Evolutionary conservation across 2,329 filamentous ascomycete genomes (phyloP).

Genomic region (Ceratocystis papillata): DNA sequence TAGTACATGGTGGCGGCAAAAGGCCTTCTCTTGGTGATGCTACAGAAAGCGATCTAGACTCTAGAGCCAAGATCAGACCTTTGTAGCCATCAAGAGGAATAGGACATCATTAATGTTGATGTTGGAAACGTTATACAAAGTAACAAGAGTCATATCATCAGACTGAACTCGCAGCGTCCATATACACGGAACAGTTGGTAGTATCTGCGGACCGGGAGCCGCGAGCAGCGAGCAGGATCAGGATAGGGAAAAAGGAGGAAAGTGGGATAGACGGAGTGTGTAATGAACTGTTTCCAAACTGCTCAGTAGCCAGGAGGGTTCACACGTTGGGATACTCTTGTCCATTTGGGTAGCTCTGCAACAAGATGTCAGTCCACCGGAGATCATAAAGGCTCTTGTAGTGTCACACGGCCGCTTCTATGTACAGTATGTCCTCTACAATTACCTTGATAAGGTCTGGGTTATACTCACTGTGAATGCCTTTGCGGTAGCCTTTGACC

Average conservation of each 20-base stretch:
- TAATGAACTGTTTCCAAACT: background rate
- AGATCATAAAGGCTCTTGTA: background rate
- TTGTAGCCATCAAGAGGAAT: background rate
- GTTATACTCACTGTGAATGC: conserved; percentile 74
- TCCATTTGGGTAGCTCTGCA: conserved; percentile 80
- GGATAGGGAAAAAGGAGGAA: conserved; percentile 4
- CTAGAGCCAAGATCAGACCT: background rate
- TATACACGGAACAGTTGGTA: background rate
- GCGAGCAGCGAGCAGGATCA: background rate
- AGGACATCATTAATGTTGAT: background rate
- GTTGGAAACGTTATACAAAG: conserved; percentile 4
- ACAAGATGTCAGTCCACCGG: background rate
- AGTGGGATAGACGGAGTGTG: background rate
- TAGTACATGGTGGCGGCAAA: conserved; percentile 7
- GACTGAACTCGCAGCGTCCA: background rate
- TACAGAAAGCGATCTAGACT: background rate
- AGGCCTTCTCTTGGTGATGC: background rate
- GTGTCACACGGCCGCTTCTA: background rate
- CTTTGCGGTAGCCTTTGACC: conserved; percentile 90
- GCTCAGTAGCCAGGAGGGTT: conserved; percentile 86
- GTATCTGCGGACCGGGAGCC: conserved; percentile 13
- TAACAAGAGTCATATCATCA: background rate
- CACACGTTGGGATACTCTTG: conserved; percentile 80
- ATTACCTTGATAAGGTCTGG: background rate
- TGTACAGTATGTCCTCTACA: background rate